phyloP scores from a whole-genome alignment of 208 protist genomes.

The Crithidia fasciculata region DNA sequence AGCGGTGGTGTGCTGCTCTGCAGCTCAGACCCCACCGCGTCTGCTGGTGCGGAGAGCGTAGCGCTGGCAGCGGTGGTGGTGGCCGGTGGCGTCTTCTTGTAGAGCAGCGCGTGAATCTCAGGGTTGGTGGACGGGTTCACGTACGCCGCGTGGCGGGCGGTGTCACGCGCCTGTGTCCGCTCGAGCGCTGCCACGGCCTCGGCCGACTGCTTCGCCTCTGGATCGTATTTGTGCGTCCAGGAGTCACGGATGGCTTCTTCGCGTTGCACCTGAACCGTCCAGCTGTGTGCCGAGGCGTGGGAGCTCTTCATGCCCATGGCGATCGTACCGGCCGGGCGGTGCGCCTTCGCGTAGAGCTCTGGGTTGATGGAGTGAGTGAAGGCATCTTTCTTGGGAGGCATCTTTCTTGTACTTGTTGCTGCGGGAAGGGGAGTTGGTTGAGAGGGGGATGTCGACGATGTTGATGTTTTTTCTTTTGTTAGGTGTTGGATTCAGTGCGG shows the following conservation, averaged over 20 bases:
- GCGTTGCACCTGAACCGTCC: conserved; percentile 53
- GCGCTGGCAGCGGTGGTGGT: background rate
- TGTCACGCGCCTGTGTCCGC: conserved; percentile 49
- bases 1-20: conserved; percentile 7
- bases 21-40: background rate
- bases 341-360: conserved; percentile 57
- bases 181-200: conserved; percentile 35
- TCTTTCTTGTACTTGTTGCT: conserved; percentile 1
- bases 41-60: background rate
- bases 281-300: conserved; percentile 51
- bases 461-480: background rate
- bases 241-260: conserved; percentile 47
- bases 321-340: conserved; percentile 57
- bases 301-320: conserved; percentile 82
- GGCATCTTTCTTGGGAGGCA: conserved; percentile 46
- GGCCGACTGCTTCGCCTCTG: conserved; percentile 14
- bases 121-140: conserved; percentile 45
- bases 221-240: conserved; percentile 58
- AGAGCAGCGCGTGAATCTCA: conserved; percentile 53
- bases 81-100: conserved; percentile 22
- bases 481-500: too few species aligned
- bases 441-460: too few species aligned
- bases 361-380: conserved; percentile 59
- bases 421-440: background rate
- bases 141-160: conserved; percentile 38